phyloP scores from a whole-genome alignment of 148 eudicot genomes.

The Vaccinium macrocarpon region DNA sequence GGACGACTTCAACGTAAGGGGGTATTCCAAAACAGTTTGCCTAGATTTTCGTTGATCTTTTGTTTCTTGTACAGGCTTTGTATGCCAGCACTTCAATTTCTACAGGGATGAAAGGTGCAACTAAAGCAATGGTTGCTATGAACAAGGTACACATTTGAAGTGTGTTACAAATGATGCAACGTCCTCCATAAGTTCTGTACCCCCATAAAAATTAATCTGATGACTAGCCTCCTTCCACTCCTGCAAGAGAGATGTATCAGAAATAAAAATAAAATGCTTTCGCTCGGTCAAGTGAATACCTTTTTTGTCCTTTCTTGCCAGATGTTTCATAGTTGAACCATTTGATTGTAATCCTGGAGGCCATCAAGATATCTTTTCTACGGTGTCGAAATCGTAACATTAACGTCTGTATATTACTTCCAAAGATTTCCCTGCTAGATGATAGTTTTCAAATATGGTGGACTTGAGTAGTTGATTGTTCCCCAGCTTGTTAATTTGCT shows the following conservation, averaged over 20 bases:
- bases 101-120: constrained; percentile 79
- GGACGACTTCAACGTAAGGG: not conserved
- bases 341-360: not conserved
- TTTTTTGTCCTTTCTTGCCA: not conserved
- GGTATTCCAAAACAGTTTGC: not conserved
- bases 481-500: not conserved
- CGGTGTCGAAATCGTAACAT: not conserved
- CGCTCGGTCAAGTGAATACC: not conserved
- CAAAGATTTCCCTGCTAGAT: not conserved
- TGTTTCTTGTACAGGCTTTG: constrained; percentile 43
- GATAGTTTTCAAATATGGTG: not conserved
- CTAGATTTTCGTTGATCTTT: not conserved
- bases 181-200: not conserved
- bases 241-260: not conserved
- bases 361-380: not conserved
- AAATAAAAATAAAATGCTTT: not conserved
- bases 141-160: constrained; percentile 43
- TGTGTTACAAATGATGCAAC: constrained; percentile 6
- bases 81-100: constrained; percentile 66
- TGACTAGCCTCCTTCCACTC: not conserved
- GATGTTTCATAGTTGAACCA: not conserved
- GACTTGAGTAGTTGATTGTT: not conserved
- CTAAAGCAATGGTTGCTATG: constrained; percentile 71
- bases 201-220: not conserved
- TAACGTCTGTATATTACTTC: not conserved